Percentiles rank a stretch among this genome's conserved stretches.
Evolutionary conservation across 2,329 filamentous ascomycete genomes (phyloP).

Genomic region (Talaromyces sp.): DNA sequence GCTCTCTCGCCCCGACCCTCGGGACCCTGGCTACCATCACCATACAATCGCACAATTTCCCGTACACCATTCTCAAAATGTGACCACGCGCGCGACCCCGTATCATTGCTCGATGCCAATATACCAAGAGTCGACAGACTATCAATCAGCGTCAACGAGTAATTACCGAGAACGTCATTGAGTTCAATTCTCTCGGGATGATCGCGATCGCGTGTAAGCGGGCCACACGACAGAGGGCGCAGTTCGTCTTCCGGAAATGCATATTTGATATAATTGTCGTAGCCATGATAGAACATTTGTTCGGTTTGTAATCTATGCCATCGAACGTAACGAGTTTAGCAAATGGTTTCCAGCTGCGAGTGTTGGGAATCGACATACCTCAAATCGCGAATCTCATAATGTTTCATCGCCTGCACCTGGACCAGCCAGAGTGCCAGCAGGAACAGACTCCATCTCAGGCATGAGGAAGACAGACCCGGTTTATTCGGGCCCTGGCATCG

Average conservation of each 20-base stretch:
- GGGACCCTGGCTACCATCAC: conserved; percentile 71
- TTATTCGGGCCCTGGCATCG: conserved; percentile 41
- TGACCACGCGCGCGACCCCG: conserved; percentile 61
- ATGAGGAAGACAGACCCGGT: conserved; percentile 34
- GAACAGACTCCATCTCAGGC: conserved; percentile 34
- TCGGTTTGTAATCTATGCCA: conserved; percentile 39
- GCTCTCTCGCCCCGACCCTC: conserved; percentile 69
- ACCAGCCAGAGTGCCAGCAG: conserved; percentile 37
- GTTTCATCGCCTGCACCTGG: conserved; percentile 18
- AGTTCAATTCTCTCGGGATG: conserved; percentile 80
- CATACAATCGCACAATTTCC: conserved; percentile 76
- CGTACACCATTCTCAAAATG: conserved; percentile 80
- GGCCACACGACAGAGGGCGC: conserved; percentile 78
- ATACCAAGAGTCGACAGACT: conserved; percentile 93
- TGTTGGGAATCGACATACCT: conserved; percentile 9
- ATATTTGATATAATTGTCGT: conserved; percentile 87
- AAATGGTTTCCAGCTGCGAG: not conserved
- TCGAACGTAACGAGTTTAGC: not conserved
- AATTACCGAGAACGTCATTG: conserved; percentile 96
- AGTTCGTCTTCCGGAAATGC: conserved; percentile 97
- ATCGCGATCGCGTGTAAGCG: conserved; percentile 76
- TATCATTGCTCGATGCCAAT: conserved; percentile 65
- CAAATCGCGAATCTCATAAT: conserved; percentile 16
- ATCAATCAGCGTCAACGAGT: conserved; percentile 92
- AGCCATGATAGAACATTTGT: conserved; percentile 94